phyloP scores from a whole-genome alignment of 768 basidiomycete genomes.

The Rhizopogon vulgaris region DNA sequence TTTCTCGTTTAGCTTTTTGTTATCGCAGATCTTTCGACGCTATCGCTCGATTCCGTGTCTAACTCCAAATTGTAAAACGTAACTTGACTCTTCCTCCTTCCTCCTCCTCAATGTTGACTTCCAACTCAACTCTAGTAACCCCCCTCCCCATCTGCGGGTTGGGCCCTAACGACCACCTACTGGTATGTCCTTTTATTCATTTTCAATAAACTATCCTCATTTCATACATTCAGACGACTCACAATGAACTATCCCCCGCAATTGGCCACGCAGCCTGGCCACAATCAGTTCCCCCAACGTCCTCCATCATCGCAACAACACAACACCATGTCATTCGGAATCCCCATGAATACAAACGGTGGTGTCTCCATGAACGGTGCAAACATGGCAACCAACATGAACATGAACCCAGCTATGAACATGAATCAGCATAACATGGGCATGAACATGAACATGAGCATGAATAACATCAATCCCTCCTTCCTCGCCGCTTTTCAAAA shows the following conservation, averaged over 20 bases:
- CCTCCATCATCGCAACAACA: slow-evolving; percentile 9
- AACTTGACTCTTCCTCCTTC: background rate
- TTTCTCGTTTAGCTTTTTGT: slow-evolving; percentile 8
- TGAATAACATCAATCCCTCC: slow-evolving; percentile 24
- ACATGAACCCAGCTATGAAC: background rate
- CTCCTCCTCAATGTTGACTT: background rate
- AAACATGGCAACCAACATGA: slow-evolving; percentile 3
- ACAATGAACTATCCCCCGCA: background rate
- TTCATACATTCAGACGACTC: background rate
- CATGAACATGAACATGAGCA: slow-evolving; percentile 7
- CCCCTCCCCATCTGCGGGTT: background rate
- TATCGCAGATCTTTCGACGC: slow-evolving; percentile 13
- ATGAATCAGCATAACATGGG: slow-evolving; percentile 1
- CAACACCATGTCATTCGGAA: slow-evolving; percentile 13
- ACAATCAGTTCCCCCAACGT: slow-evolving; percentile 18
- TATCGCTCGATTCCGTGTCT: slow-evolving; percentile 7
- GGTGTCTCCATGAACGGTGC: slow-evolving; percentile 5
- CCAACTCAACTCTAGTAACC: background rate
- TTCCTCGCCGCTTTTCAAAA: slow-evolving; percentile 27
- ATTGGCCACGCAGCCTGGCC: slow-evolving; percentile 7
- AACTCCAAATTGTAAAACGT: slow-evolving; percentile 9
- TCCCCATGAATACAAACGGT: slow-evolving; percentile 3
- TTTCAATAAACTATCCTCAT: background rate
- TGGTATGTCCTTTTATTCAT: background rate
- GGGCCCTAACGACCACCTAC: slow-evolving; percentile 10